Evolutionary conservation across 768 basidiomycete species (phyloP).

Genomic region (Gloeopeniophorella convolvens): DNA sequence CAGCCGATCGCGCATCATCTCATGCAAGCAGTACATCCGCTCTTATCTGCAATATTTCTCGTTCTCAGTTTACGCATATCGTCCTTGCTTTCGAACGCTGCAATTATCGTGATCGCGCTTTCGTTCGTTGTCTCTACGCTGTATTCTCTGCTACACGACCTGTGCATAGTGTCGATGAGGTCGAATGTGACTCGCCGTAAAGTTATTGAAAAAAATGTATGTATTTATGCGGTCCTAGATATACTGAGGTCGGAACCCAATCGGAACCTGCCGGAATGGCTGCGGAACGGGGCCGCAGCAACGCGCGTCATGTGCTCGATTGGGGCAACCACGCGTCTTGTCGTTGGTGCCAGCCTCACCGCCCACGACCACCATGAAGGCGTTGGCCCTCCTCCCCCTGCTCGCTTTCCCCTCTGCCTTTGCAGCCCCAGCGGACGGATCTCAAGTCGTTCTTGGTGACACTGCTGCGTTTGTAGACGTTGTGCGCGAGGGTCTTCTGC

Average conservation of each 20-base stretch:
- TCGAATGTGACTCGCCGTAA: not conserved
- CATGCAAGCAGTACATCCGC: slow-evolving; percentile 14
- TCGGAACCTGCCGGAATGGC: not conserved
- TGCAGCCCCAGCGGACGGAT: slow-evolving; percentile 35
- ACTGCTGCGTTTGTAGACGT: slow-evolving; percentile 19
- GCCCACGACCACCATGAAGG: slow-evolving; percentile 33
- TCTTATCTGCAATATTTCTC: slow-evolving; percentile 20
- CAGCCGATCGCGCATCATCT: slow-evolving; percentile 16
- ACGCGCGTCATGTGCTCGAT: no score
- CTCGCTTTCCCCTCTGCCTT: slow-evolving; percentile 32
- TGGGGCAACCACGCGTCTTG: no score
- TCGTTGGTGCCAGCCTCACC: not conserved
- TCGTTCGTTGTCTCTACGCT: slow-evolving; percentile 7
- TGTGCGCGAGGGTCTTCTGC: slow-evolving; percentile 8
- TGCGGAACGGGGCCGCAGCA: no score
- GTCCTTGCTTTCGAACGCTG: not conserved
- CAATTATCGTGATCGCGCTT: slow-evolving; percentile 9
- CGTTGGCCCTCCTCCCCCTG: slow-evolving; percentile 30
- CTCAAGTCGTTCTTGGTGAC: slow-evolving; percentile 39
- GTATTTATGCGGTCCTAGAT: slow-evolving; percentile 1
- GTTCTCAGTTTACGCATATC: slow-evolving; percentile 13
- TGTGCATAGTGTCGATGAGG: not conserved
- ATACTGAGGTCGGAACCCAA: not conserved
- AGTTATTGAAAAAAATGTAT: slow-evolving; percentile 11
- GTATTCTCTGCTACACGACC: not conserved